These are phyloP conservation scores for Pichia cabralensis DNA, from an alignment of 805 yeast genomes.

Conservation along the genomic window DNA sequence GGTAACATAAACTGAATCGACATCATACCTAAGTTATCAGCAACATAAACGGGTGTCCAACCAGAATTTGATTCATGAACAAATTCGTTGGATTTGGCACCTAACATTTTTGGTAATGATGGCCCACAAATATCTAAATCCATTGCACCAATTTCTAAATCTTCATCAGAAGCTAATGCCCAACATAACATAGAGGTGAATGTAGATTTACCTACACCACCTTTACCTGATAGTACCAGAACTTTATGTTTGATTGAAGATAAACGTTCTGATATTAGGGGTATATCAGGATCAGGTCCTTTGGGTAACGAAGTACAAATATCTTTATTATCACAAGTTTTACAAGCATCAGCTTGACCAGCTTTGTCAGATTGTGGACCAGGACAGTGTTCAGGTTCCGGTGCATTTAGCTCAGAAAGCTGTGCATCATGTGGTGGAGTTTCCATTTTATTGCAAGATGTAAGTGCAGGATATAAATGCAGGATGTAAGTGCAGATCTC, in stretches of 20 bases:
- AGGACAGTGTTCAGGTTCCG: conserved; percentile 97
- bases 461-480: too few species aligned
- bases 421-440: too few species aligned
- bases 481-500: too few species aligned
- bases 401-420: conserved; percentile 34
- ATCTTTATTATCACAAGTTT: conserved; percentile 87
- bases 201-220: conserved; percentile 97
- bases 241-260: conserved; percentile 65
- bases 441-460: too few species aligned
- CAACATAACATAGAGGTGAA: conserved; percentile 93
- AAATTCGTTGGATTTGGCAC: conserved; percentile 81
- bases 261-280: conserved; percentile 60
- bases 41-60: conserved; percentile 94
- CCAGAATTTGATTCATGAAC: conserved; percentile 87
- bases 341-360: conserved; percentile 90
- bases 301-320: conserved; percentile 83
- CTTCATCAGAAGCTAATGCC: conserved; percentile 82
- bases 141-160: conserved; percentile 88
- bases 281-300: conserved; percentile 89
- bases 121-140: conserved; percentile 98
- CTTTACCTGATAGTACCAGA: conserved; percentile 70
- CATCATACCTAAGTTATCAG: conserved; percentile 92
- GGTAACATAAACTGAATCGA: conserved; percentile 94
- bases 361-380: conserved; percentile 95
- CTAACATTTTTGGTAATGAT: conserved; percentile 88